Evolutionary conservation across 2,329 filamentous ascomycete species (phyloP).

Genomic region (Ophiosphaerella korrae): DNA sequence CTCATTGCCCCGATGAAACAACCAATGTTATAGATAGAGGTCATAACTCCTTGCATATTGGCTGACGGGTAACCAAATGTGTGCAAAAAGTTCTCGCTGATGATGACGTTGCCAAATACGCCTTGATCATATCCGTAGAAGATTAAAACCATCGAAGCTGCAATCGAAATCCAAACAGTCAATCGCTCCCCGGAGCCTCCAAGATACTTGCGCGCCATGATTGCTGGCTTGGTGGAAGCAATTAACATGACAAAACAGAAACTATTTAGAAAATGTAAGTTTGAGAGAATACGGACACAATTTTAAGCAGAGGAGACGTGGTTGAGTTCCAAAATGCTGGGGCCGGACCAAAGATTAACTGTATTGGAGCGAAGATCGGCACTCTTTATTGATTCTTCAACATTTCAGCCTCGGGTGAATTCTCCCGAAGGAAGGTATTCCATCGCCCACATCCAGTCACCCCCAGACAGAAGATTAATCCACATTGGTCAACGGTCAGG

Average conservation of each 20-base stretch:
- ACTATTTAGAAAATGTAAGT: neutral
- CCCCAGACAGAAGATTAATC: too few relatives aligned
- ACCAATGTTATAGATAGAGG: constrained; percentile 50
- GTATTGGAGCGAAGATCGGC: constrained; percentile 2
- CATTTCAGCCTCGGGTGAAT: constrained; percentile 8
- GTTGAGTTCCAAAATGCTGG: constrained; percentile 1
- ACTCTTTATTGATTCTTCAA: constrained; percentile 12
- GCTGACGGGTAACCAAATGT: constrained; percentile 36
- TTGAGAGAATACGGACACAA: neutral
- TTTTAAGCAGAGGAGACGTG: neutral
- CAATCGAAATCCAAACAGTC: constrained; percentile 60
- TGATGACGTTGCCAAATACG: constrained; percentile 44
- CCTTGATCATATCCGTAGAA: constrained; percentile 54
- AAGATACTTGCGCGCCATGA: constrained; percentile 56
- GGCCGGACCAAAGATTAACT: constrained; percentile 5
- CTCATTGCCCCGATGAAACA: constrained; percentile 53
- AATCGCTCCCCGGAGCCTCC: constrained; percentile 57
- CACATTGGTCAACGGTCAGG: too few relatives aligned
- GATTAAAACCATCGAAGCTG: constrained; percentile 56
- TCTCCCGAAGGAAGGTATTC: constrained; percentile 15
- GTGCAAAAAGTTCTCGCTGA: constrained; percentile 36
- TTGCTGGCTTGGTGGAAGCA: neutral
- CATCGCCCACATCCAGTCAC: neutral
- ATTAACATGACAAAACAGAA: neutral
- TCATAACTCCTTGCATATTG: constrained; percentile 48